A percentile compares a stretch with the other conserved stretches of the same genome.
Conservation (phyloP, 805 yeast genomes). For the Pichia sporocuriosa region DNA sequence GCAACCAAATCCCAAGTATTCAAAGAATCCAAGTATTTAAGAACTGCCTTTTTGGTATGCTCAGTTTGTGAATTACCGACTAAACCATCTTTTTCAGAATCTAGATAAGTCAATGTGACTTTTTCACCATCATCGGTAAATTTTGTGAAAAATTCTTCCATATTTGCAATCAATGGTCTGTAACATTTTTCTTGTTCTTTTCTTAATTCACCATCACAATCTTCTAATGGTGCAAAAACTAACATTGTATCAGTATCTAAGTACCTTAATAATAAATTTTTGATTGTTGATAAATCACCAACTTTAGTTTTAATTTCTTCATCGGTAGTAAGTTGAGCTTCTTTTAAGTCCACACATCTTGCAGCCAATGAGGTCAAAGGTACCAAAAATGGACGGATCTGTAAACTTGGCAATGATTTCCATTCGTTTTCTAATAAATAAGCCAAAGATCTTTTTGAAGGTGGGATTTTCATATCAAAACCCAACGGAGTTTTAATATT, state of each 20-base stretch:
- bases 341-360: constrained; percentile 71
- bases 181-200: constrained; percentile 72
- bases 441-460: constrained; percentile 54
- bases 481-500: constrained; percentile 85
- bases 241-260: constrained; percentile 91
- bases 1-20: constrained; percentile 78
- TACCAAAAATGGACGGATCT: constrained; percentile 67
- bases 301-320: constrained; percentile 51
- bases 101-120: constrained; percentile 51
- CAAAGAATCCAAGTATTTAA: constrained; percentile 55
- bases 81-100: constrained; percentile 75
- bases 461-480: constrained; percentile 57
- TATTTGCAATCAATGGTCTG: constrained; percentile 63
- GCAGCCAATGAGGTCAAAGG: constrained; percentile 87
- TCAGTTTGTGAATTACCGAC: constrained; percentile 70
- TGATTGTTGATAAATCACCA: constrained; percentile 53
- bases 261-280: constrained; percentile 62
- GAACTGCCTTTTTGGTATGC: constrained; percentile 54
- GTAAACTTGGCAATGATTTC: constrained; percentile 60
- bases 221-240: constrained; percentile 72
- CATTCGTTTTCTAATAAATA: constrained; percentile 80
- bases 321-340: constrained; percentile 33
- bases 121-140: constrained; percentile 27
- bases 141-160: constrained; percentile 51
- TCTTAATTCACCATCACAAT: constrained; percentile 79